Percentiles rank a stretch among this genome's conserved stretches.
phyloP scores from a whole-genome alignment of 1,284 basidiomycete species.

The Malassezia sympodialis region DNA sequence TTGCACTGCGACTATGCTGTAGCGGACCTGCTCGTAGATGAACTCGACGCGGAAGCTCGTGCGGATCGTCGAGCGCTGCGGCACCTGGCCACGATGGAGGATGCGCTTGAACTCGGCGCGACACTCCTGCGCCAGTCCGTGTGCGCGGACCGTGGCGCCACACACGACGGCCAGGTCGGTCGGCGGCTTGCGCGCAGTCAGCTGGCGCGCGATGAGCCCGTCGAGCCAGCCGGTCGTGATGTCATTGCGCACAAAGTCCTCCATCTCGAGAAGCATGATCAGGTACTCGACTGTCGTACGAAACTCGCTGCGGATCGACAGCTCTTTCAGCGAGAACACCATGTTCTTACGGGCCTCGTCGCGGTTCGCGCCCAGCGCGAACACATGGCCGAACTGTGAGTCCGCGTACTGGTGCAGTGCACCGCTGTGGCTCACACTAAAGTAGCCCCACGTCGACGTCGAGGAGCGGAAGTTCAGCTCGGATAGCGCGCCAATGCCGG shows the following conservation, averaged over 20 bases:
- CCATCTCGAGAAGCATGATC: slow-evolving; percentile 90
- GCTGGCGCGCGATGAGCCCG: slow-evolving; percentile 82
- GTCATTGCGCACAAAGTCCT: slow-evolving; percentile 91
- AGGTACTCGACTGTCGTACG: slow-evolving; percentile 88
- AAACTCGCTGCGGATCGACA: slow-evolving; percentile 98
- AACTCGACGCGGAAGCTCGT: slow-evolving; percentile 88
- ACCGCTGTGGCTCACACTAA: slow-evolving; percentile 88
- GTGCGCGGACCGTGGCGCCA: slow-evolving; percentile 85
- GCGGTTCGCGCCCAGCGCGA: slow-evolving; percentile 95
- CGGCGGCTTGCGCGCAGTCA: slow-evolving; percentile 93
- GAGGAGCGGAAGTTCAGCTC: slow-evolving; percentile 99
- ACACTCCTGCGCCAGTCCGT: slow-evolving; percentile 77
- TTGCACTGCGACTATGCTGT: slow-evolving; percentile 89
- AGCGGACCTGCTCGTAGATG: slow-evolving; percentile 91
- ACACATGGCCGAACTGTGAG: slow-evolving; percentile 82
- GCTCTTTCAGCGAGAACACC: slow-evolving; percentile 96
- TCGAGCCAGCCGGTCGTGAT: slow-evolving; percentile 99
- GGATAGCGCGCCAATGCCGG: slow-evolving; percentile 87
- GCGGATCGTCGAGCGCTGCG: slow-evolving; percentile 83
- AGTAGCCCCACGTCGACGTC: slow-evolving; percentile 81
- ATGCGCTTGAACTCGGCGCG: slow-evolving; percentile 88
- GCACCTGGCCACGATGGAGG: slow-evolving; percentile 95
- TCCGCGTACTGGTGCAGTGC: slow-evolving; percentile 92
- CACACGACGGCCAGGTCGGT: slow-evolving; percentile 84
- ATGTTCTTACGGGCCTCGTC: slow-evolving; percentile 95